Conservation (phyloP, 148 eudicot species). For the Arctostaphylos glauca region DNA sequence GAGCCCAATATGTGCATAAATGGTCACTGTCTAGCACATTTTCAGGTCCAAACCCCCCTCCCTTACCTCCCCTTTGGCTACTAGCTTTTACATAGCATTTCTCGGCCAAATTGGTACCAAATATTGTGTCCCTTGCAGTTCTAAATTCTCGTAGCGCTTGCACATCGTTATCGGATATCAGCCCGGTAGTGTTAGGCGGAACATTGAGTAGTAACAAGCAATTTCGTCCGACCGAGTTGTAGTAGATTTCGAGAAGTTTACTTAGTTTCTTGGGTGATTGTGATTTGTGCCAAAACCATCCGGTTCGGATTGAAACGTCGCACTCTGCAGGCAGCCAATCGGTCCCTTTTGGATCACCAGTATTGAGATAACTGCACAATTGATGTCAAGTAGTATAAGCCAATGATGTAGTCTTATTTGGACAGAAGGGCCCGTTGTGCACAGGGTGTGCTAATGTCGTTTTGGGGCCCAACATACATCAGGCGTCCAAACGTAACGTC, state of each 20-base stretch:
- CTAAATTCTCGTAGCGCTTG: constrained; percentile 52
- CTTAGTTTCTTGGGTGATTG: constrained; percentile 61
- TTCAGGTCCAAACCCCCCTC: constrained; percentile 53
- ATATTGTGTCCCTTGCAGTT: constrained; percentile 54
- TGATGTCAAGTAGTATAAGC: not conserved
- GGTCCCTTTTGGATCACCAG: constrained; percentile 76
- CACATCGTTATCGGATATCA: constrained; percentile 59
- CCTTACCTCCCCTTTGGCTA: constrained; percentile 69
- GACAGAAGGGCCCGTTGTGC: no score
- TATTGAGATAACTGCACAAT: constrained; percentile 63
- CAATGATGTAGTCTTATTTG: not conserved
- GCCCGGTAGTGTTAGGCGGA: constrained; percentile 76
- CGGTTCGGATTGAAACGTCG: constrained; percentile 74
- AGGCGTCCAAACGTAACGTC: no score
- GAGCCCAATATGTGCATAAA: constrained; percentile 93
- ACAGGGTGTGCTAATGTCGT: no score
- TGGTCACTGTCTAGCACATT: constrained; percentile 66
- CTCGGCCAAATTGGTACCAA: constrained; percentile 57
- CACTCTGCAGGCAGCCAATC: constrained; percentile 94
- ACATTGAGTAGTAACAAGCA: constrained; percentile 79
- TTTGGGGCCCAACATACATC: no score
- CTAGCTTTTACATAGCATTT: constrained; percentile 43
- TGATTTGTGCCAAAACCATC: constrained; percentile 96
- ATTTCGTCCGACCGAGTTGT: constrained; percentile 83
- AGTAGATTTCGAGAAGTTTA: constrained; percentile 62